phyloP scores from a whole-genome alignment of 2,329 filamentous ascomycete species.

The Nothophaeocryptopus gaeumannii region DNA sequence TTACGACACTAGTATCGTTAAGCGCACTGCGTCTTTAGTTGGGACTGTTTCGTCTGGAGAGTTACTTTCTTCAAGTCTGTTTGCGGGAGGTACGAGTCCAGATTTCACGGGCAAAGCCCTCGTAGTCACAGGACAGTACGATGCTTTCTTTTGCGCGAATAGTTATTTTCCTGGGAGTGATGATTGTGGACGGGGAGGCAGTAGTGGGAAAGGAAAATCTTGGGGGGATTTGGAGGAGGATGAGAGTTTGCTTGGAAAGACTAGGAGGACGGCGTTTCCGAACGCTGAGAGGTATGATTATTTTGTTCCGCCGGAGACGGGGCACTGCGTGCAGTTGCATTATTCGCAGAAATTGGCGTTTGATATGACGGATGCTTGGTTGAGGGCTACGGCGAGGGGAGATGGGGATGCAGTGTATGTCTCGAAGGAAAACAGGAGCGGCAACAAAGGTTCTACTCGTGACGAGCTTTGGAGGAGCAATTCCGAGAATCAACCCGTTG shows the following conservation, averaged over 20 bases:
- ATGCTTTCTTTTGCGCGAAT: slow-evolving; percentile 7
- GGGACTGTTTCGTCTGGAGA: neutral
- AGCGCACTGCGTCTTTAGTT: neutral
- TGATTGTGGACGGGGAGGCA: slow-evolving; percentile 3
- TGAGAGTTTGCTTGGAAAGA: neutral
- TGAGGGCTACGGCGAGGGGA: neutral
- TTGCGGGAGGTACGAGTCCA: slow-evolving; percentile 1
- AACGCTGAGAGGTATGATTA: slow-evolving; percentile 3
- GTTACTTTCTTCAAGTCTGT: neutral
- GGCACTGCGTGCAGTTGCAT: slow-evolving; percentile 2
- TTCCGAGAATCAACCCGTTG: no score
- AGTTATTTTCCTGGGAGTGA: slow-evolving; percentile 2
- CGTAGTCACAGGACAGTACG: slow-evolving; percentile 5
- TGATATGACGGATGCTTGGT: neutral
- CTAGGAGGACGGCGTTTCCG: slow-evolving; percentile 2
- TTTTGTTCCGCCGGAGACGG: slow-evolving; percentile 5
- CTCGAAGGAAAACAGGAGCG: no score
- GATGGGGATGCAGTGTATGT: no score
- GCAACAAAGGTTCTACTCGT: no score
- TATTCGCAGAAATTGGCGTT: slow-evolving; percentile 1
- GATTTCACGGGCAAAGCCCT: slow-evolving; percentile 5
- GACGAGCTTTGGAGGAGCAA: no score
- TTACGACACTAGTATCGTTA: neutral
- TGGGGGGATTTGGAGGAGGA: neutral
- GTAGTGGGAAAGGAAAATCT: neutral